Base-by-base conservation (phyloP, 352 stramenopile species). In the Globisporangium nodosum region DNA sequence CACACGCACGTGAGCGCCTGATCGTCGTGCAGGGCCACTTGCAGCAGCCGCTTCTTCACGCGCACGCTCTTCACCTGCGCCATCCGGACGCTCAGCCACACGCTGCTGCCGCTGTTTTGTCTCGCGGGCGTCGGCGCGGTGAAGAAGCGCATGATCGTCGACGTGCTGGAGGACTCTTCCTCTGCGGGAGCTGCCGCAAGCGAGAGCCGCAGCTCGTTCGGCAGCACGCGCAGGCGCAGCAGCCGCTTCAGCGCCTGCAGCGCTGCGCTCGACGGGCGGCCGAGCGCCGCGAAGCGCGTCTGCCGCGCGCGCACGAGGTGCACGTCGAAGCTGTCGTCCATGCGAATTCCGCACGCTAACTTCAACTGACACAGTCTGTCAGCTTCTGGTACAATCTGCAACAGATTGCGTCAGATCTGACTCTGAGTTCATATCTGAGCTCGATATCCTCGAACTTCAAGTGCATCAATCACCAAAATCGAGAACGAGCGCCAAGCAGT, bases 181-280 rank as follows among this genome's bases (percentile, higher is more conserved):
- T 24, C 20, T 16, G 53, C 20, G 5, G 64, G 33, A 7, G 30
- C 11, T 2, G 43, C 46, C 11, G 39, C 37, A 3, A 56, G 47
- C 3, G 56, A 54, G 7, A 85, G 54, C 55, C 50, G 53, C 54
- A 85, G 58, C n/a, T 52, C 21, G 2, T 49, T 35, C 2, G 56
- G 46, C 16, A 20, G 48, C 40, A 85, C 53, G 50, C 30, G 52
- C 61, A 85, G 52, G 0, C 16, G 24, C 16, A 81, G 63, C 46
- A 48, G 15, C 57, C 64, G 66, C 40, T 60, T 54, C 20, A 85
- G 70, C 40, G 54, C 65, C 54, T 80, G 70, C 16, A 81, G 72
- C 11, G 45, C 39, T 16, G 39, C 3, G 11, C 3, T 15, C 11
- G 16, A 4, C 4, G 39, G 39, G 39, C 39, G 39, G 8, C 39